Conservation (phyloP, 2,329 filamentous ascomycete genomes). For the Aspergillus tamarii region DNA sequence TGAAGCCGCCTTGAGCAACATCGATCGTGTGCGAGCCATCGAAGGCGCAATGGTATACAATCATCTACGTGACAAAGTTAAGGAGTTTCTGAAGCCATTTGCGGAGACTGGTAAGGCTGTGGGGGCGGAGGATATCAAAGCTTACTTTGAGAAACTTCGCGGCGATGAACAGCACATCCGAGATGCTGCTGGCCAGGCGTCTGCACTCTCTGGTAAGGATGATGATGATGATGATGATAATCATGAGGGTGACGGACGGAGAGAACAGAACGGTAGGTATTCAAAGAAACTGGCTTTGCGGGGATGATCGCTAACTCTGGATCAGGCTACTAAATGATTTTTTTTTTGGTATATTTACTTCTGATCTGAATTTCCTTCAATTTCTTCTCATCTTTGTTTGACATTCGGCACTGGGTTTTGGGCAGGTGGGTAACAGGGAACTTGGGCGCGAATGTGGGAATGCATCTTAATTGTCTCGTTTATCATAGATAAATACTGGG, state of each 20-base stretch:
- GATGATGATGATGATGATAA: slow-evolving; percentile 28
- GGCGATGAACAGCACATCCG: slow-evolving; percentile 79
- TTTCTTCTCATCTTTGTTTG: not conserved
- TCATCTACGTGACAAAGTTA: slow-evolving; percentile 92
- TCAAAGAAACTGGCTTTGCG: not conserved
- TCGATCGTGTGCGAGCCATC: slow-evolving; percentile 90
- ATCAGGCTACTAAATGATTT: slow-evolving; percentile 10
- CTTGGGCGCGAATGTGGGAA: not conserved
- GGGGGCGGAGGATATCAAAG: slow-evolving; percentile 92
- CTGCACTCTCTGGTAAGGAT: slow-evolving; percentile 37
- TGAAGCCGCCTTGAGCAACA: slow-evolving; percentile 86
- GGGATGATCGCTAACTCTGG: not conserved
- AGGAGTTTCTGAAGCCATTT: slow-evolving; percentile 89
- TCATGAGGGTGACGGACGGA: slow-evolving; percentile 39
- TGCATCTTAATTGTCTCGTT: not conserved
- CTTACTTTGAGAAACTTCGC: slow-evolving; percentile 90
- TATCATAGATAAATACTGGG: not conserved
- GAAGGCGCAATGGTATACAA: slow-evolving; percentile 99
- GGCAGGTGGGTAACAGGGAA: not conserved
- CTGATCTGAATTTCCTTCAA: not conserved
- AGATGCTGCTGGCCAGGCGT: slow-evolving; percentile 61
- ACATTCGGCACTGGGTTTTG: not conserved
- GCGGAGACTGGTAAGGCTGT: slow-evolving; percentile 88
- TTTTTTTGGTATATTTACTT: not conserved
- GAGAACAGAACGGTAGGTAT: slow-evolving; percentile 51